Conservation (phyloP, 1,284 basidiomycete species). For the Tetrapyrgos nigripes region DNA sequence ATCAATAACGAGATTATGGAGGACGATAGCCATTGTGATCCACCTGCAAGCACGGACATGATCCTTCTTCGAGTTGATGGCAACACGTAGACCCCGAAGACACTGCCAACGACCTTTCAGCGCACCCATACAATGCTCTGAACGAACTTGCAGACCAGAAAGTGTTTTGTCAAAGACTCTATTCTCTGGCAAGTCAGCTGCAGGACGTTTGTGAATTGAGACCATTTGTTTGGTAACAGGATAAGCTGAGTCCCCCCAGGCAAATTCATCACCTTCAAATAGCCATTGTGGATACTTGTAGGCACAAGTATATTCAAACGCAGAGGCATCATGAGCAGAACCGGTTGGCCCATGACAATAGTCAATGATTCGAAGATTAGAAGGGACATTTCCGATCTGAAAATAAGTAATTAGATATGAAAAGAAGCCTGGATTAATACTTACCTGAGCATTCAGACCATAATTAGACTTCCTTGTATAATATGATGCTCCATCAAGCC, state of each 20-base stretch:
- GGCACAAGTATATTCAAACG: constrained; percentile 39
- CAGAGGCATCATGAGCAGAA: constrained; percentile 42
- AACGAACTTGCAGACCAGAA: constrained; percentile 34
- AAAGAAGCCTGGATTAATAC: constrained; percentile 4
- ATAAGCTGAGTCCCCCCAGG: constrained; percentile 47
- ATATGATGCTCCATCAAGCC: constrained; percentile 39
- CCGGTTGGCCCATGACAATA: constrained; percentile 40
- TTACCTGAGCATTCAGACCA: constrained; percentile 42
- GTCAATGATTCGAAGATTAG: constrained; percentile 41
- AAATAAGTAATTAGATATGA: constrained; percentile 1
- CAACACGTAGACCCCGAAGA: constrained; percentile 34
- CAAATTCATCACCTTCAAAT: constrained; percentile 42
- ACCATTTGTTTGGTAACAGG: constrained; percentile 31
- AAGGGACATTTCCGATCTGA: constrained; percentile 40
- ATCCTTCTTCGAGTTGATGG: constrained; percentile 32
- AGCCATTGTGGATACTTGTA: constrained; percentile 33
- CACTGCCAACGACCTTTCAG: constrained; percentile 41
- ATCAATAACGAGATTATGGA: constrained; percentile 43
- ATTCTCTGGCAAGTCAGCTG: constrained; percentile 32
- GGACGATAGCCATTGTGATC: constrained; percentile 40
- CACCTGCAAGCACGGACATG: constrained; percentile 37
- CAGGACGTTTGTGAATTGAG: constrained; percentile 41
- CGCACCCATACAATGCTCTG: constrained; percentile 43
- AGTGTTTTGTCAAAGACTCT: constrained; percentile 35
- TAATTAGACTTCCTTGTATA: constrained; percentile 40